These are phyloP conservation scores for Pseudogymnoascus sp. DNA, from an alignment of 2,329 filamentous ascomycete genomes.

Conservation along the genomic window DNA sequence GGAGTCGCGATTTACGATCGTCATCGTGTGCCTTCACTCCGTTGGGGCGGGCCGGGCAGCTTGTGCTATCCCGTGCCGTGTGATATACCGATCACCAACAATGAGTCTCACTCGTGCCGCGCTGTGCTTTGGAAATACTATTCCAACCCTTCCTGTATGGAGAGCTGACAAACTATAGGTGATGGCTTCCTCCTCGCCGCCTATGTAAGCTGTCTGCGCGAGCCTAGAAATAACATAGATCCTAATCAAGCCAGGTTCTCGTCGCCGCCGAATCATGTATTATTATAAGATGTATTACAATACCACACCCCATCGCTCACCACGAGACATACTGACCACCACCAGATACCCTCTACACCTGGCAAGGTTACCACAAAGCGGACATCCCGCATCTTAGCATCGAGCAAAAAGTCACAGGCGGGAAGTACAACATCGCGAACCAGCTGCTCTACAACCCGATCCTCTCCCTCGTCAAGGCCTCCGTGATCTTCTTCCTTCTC, in stretches of 20 bases:
- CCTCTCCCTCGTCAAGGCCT: constrained; percentile 39
- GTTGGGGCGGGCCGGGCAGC: background rate
- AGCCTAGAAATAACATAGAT: background rate
- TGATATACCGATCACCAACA: background rate
- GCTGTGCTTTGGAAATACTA: background rate
- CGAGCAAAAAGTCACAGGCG: background rate
- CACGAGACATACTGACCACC: background rate
- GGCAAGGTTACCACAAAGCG: constrained; percentile 17
- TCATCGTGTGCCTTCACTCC: background rate
- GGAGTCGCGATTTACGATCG: background rate
- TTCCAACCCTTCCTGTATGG: background rate
- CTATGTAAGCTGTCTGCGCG: background rate
- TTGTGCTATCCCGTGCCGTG: background rate
- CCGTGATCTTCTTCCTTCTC: constrained; percentile 38
- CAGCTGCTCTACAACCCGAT: constrained; percentile 41
- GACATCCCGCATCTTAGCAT: constrained; percentile 14
- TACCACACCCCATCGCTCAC: background rate
- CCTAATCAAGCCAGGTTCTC: background rate
- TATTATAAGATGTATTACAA: background rate
- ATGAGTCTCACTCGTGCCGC: background rate
- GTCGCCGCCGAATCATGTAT: background rate
- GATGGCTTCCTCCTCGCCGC: background rate
- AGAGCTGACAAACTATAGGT: background rate
- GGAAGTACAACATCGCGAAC: constrained; percentile 26
- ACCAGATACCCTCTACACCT: constrained; percentile 17